Evolutionary conservation across 805 yeast species (phyloP).

Genomic region (Saturnispora kantuleensis): DNA sequence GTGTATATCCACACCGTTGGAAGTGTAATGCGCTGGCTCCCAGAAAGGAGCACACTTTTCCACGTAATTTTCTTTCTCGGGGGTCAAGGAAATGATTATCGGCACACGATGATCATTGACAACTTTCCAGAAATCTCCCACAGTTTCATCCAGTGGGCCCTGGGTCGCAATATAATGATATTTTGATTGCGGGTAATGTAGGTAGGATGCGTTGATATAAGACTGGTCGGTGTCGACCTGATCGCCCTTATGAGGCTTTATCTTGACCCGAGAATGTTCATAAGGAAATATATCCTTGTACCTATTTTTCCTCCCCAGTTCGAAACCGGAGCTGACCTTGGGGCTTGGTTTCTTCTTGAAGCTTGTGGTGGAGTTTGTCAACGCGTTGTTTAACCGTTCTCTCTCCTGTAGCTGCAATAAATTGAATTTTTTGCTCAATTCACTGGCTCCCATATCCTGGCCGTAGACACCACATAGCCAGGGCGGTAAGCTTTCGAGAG

Average conservation of each 20-base stretch:
- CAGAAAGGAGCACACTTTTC: constrained; percentile 82
- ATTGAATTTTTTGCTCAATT: constrained; percentile 46
- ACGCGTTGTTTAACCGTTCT: constrained; percentile 45
- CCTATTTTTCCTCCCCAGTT: constrained; percentile 70
- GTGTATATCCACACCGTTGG: constrained; percentile 18
- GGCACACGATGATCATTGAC: constrained; percentile 53
- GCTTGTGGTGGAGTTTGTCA: constrained; percentile 12
- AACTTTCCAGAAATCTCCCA: constrained; percentile 80
- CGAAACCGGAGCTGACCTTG: constrained; percentile 62
- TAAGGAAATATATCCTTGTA: constrained; percentile 84
- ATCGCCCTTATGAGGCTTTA: constrained; percentile 23
- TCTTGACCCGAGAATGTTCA: constrained; percentile 73
- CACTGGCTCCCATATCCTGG: constrained; percentile 29
- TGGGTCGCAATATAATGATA: constrained; percentile 72
- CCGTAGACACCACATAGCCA: constrained; percentile 41
- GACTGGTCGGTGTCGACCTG: constrained; percentile 30
- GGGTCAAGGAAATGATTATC: constrained; percentile 65
- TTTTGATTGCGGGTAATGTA: constrained; percentile 31
- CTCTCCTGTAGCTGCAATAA: constrained; percentile 62
- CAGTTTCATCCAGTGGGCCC: constrained; percentile 71
- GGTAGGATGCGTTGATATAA: constrained; percentile 83
- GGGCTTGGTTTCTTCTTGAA: constrained; percentile 28
- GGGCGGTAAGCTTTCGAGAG: constrained; percentile 32
- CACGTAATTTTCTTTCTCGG: constrained; percentile 63
- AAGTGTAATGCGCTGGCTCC: constrained; percentile 46